A percentile compares a stretch with the other conserved stretches of the same genome.
Conservation (phyloP, 169 alveolate genomes). For the Perkinsus marinus region DNA sequence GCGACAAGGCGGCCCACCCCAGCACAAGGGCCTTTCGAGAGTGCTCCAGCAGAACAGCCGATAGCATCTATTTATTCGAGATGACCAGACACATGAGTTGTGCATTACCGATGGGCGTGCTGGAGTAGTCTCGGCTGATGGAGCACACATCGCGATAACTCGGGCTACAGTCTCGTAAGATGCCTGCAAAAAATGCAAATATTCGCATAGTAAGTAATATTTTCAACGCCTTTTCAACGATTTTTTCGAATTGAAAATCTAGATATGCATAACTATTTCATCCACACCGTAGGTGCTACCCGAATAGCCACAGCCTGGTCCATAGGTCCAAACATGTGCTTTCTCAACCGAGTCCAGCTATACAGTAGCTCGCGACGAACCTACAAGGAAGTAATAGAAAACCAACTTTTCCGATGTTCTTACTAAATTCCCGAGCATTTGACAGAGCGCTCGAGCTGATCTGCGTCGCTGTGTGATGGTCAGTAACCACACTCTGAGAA, state of each 20-base stretch:
- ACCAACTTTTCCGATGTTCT: background rate
- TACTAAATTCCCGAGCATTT: background rate
- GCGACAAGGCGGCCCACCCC: too few species aligned
- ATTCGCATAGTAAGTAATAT: too few species aligned
- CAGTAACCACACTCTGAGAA: background rate
- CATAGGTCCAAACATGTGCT: background rate
- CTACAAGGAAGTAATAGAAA: background rate
- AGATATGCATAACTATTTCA: background rate
- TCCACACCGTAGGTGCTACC: background rate
- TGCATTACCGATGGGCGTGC: background rate
- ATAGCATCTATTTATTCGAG: too few species aligned
- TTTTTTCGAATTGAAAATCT: background rate
- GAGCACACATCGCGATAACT: background rate
- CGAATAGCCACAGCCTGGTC: background rate
- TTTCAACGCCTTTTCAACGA: too few species aligned
- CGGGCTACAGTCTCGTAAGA: background rate
- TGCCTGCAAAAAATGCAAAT: too few species aligned
- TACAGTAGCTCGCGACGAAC: background rate
- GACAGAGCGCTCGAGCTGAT: background rate
- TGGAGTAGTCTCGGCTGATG: background rate
- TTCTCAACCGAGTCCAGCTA: background rate
- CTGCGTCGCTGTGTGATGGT: background rate
- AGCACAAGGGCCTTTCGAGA: too few species aligned
- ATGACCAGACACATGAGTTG: background rate
- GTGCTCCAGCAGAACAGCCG: too few species aligned